Evolutionary conservation across 2,329 filamentous ascomycete genomes (phyloP).

Genomic region (Orbilia quercus): DNA sequence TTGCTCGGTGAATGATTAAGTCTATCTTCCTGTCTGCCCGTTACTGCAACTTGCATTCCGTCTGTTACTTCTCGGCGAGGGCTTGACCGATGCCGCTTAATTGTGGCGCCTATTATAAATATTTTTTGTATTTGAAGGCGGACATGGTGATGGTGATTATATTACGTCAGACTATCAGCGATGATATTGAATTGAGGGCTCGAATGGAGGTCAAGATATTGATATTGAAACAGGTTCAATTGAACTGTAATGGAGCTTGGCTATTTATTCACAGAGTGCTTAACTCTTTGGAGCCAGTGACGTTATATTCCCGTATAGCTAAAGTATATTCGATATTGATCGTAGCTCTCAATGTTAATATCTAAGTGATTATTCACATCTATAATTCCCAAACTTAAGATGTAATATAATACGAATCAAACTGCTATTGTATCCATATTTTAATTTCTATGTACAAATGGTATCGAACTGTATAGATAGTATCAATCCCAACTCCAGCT

Average conservation of each 20-base stretch:
- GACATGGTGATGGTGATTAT: conserved; percentile 25
- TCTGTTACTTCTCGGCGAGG: conserved; percentile 65
- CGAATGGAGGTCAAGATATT: too few relatives aligned
- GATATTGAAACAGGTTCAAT: too few relatives aligned
- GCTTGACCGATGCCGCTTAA: conserved; percentile 69
- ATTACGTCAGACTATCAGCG: too few relatives aligned
- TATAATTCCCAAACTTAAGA: too few relatives aligned
- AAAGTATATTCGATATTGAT: too few relatives aligned
- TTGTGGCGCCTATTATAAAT: conserved; percentile 69
- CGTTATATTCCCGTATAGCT: too few relatives aligned
- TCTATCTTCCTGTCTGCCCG: conserved; percentile 68
- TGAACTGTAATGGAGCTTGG: too few relatives aligned
- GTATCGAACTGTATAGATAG: conserved; percentile 1
- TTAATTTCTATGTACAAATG: conserved; percentile 14
- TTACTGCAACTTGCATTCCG: conserved; percentile 69
- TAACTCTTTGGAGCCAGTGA: too few relatives aligned
- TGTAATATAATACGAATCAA: neutral
- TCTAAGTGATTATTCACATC: too few relatives aligned
- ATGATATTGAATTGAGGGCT: neutral
- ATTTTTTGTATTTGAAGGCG: conserved; percentile 69
- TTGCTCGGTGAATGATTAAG: conserved; percentile 66
- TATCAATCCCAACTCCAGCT: too few relatives aligned
- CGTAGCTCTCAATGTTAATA: too few relatives aligned
- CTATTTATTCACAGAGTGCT: too few relatives aligned
- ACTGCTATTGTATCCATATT: neutral